phyloP scores from a whole-genome alignment of 306 rosid species.

The Cicer arietinum region DNA sequence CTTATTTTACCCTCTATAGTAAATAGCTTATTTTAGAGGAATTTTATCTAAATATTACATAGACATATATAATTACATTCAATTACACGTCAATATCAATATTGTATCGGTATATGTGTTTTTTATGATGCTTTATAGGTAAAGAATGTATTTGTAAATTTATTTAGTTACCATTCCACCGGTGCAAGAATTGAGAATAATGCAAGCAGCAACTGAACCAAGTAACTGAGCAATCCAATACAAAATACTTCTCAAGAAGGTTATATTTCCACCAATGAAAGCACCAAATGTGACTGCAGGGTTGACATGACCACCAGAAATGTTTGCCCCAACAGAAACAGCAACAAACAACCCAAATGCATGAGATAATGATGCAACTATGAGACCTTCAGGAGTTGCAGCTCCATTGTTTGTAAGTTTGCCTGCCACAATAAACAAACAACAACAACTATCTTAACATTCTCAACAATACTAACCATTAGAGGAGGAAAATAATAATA shows the following conservation, averaged over 20 bases:
- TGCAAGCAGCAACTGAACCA: constrained; percentile 49
- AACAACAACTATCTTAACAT: background rate
- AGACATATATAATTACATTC: background rate
- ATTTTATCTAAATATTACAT: no score
- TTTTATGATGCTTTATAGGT: background rate
- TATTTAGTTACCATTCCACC: constrained; percentile 52
- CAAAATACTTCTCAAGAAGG: constrained; percentile 48
- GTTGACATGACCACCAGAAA: constrained; percentile 83
- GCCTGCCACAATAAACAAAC: constrained; percentile 36
- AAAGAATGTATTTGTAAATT: background rate
- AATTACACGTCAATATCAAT: background rate
- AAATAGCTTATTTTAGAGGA: no score
- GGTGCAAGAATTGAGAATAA: constrained; percentile 36
- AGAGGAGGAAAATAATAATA: no score
- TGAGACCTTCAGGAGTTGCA: constrained; percentile 58
- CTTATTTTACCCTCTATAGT: no score
- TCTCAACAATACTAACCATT: background rate
- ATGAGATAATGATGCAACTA: constrained; percentile 68
- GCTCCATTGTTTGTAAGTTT: constrained; percentile 41
- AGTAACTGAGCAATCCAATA: constrained; percentile 52
- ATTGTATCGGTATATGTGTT: no score
- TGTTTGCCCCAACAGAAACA: constrained; percentile 75
- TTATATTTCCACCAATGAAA: constrained; percentile 48
- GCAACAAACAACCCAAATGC: constrained; percentile 75
- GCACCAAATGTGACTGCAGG: constrained; percentile 81